Evolutionary conservation across 2,329 filamentous ascomycete species (phyloP), one percentile per base, ranked within the genome.

Genomic region (Botrytis deweyae): DNA sequence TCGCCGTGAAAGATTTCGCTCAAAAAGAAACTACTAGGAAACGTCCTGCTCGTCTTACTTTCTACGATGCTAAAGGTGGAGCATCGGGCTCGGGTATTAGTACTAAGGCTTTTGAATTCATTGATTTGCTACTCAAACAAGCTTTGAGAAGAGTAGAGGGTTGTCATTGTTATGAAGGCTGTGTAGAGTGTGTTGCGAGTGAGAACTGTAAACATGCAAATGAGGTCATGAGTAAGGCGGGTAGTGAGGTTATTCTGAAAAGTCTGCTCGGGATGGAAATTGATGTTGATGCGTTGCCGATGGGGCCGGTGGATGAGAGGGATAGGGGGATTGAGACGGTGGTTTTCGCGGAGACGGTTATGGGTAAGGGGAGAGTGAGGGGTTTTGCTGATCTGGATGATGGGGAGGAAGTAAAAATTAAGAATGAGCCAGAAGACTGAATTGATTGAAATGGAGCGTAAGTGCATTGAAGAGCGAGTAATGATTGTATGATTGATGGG

Each of bases 51-150:
- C 86, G 96, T 0, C 83, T 99, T 66, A 97, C 94, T 0, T 97
- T 99, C 80, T 99, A 98, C 83, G 96, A 98, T 81, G 92, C 94
- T 4, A 97, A 97, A 82, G 96, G 96, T 12, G 95, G 95, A 0
- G 88, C 92, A 0, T 88, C 89, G 62, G 95, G 95, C 0, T 92
- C 90, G 0, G 96, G 96, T 0, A 97, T 98, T 78, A 94, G 92
- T 75, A 93, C 92, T 58, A 98, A 97, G 81, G 95, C 94, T 0
- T 98, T 98, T 79, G 95, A 98, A 79, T 97, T 97, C 80, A 87
- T 97, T 33, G 94, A 97, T 79, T 81, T 92, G 49, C 84, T 98
- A 49, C 86, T 98, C 1, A 84, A 85, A 33, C 91, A 95, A 80
- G 95, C 95, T 0, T 87, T 96, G 55, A 86, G 89, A 73, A 87